Evolutionary conservation across 208 protist species (phyloP), one percentile per base, ranked within the genome.

Genomic region (Strigomonas culicis): DNA sequence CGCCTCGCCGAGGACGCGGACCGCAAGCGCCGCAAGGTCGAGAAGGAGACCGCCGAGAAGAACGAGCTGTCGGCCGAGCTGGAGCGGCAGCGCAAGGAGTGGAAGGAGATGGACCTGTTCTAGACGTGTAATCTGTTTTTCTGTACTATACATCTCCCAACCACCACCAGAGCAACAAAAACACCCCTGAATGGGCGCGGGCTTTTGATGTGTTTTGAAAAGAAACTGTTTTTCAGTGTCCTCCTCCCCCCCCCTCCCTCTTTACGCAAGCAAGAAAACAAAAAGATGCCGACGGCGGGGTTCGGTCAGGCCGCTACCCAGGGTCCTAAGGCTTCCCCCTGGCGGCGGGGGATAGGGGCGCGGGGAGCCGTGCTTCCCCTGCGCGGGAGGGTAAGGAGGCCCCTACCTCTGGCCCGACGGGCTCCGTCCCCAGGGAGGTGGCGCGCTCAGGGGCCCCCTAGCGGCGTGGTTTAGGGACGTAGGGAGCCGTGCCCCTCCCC

Each of bases 11-110:
- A 93, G 36, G 89, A 90, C 77, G 84, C 80, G 46, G 80, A 66
- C 32, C 74, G 77, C 27, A 91, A 91, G 51, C 78, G 80, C 11
- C 63, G 75, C 15, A 74, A 80, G 31, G 84, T 93, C 59, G 59
- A 69, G 21, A 75, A 87, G 58, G 68, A 81, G 55, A 74, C 64
- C 43, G 4, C 6, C 22, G 82, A 81, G 66, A 51, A 74, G 31
- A 68, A 70, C 0, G 83, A 90, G 63, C 80, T 89, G 19, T 55
- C 82, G 3, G 75, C 69, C 1, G 82, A 84, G 64, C 72, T 95
- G 52, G 81, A 95, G 75, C 70, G 77, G 11, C 84, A 95, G 59
- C 68, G 84, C n/a, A 82, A 90, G 61, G 84, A 90, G 53, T 95
- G 89, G 86, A 65, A 72, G 15, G 79, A 84, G 44, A 39, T 90